Conservation (phyloP, 768 basidiomycete genomes). For the Rubroboletus pulcherrimus region DNA sequence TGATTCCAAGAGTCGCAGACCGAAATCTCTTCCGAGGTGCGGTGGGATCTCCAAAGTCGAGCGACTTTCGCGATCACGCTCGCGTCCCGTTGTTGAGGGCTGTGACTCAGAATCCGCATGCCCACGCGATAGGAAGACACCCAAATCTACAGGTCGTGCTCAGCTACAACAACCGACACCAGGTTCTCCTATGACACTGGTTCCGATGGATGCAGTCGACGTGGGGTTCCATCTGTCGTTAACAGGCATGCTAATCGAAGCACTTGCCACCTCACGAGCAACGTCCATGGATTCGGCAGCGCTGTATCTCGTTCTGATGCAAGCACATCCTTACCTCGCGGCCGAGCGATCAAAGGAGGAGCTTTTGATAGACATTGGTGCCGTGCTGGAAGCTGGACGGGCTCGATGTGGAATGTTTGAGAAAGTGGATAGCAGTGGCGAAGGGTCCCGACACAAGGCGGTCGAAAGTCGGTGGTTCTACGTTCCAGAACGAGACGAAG, state of each 20-base stretch:
- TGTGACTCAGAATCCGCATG: not conserved
- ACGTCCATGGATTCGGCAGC: conserved; percentile 56
- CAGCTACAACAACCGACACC: not conserved
- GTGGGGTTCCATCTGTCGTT: conserved; percentile 40
- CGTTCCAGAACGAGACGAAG: conserved; percentile 65
- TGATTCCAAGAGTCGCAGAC: not conserved
- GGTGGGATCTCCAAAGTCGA: not conserved
- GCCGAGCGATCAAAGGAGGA: conserved; percentile 33
- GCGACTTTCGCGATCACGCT: conserved; percentile 8
- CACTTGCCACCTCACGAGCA: conserved; percentile 67
- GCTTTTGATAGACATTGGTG: conserved; percentile 49
- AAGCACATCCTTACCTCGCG: conserved; percentile 50
- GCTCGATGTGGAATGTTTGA: conserved; percentile 62
- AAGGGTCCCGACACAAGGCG: conserved; percentile 52
- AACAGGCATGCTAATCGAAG: conserved; percentile 66
- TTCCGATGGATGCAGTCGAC: conserved; percentile 13
- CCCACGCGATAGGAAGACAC: conserved; percentile 3
- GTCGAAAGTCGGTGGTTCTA: conserved; percentile 62
- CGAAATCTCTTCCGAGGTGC: not conserved
- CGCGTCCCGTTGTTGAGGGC: conserved; percentile 1
- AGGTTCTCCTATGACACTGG: not conserved
- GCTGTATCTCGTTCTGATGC: conserved; percentile 50
- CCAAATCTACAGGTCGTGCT: not conserved
- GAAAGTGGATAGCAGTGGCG: conserved; percentile 61
- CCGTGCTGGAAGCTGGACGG: conserved; percentile 45